Conservation (phyloP, 495 filamentous ascomycete genomes). For the Xylaria acuta region DNA sequence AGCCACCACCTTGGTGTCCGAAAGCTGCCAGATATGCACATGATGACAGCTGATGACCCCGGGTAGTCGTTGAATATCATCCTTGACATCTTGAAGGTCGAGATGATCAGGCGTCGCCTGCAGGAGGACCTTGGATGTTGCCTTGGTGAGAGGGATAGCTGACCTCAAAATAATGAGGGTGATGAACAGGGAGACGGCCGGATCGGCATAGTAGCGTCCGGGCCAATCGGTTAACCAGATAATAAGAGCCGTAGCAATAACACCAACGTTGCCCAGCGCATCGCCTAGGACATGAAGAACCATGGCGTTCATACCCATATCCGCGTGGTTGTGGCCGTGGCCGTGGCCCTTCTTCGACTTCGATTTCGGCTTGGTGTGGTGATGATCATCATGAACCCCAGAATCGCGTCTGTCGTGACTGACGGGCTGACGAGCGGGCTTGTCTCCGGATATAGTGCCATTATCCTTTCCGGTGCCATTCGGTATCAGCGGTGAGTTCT, state of each 20-base stretch:
- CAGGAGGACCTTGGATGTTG: slow-evolving; percentile 90
- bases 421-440: slow-evolving; percentile 32
- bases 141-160: slow-evolving; percentile 89
- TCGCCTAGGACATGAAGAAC: slow-evolving; percentile 96
- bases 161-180: slow-evolving; percentile 92
- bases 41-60: slow-evolving; percentile 92
- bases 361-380: slow-evolving; percentile 79
- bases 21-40: slow-evolving; percentile 96
- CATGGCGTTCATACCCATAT: slow-evolving; percentile 98
- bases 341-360: slow-evolving; percentile 60
- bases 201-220: slow-evolving; percentile 80
- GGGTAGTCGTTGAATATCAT: slow-evolving; percentile 82
- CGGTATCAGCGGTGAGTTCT: slow-evolving; percentile 51
- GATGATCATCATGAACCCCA: slow-evolving; percentile 67
- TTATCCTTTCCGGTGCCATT: slow-evolving; percentile 38
- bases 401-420: slow-evolving; percentile 46
- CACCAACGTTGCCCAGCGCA: slow-evolving; percentile 94
- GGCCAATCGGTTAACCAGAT: slow-evolving; percentile 82
- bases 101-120: slow-evolving; percentile 91
- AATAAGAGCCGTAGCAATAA: slow-evolving; percentile 88
- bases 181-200: slow-evolving; percentile 93
- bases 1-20: slow-evolving; percentile 89
- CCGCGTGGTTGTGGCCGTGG: slow-evolving; percentile 78
- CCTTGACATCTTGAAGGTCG: slow-evolving; percentile 86
- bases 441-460: slow-evolving; percentile 27